Percentiles rank a stretch among this genome's conserved stretches.
Conservation (phyloP, 2,329 filamentous ascomycete species). For the Aspergillus thermomutatus region DNA sequence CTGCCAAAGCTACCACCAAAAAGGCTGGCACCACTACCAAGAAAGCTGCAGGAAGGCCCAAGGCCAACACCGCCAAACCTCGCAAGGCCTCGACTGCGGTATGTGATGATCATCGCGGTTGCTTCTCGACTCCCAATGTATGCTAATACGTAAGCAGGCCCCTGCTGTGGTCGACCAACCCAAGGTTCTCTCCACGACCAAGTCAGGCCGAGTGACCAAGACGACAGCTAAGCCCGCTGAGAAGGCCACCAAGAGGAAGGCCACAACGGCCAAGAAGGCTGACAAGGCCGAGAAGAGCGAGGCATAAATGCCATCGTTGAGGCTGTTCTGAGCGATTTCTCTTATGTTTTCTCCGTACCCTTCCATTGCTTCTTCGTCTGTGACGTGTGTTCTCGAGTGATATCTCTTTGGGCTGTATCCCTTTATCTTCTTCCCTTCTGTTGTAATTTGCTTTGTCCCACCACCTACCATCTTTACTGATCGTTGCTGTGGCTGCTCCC, state of each 20-base stretch:
- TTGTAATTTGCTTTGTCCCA: constrained; percentile 29
- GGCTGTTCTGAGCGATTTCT: constrained; percentile 16
- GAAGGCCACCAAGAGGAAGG: constrained; percentile 45
- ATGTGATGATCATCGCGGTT: constrained; percentile 17
- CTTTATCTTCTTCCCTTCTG: constrained; percentile 25
- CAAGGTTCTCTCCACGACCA: constrained; percentile 73
- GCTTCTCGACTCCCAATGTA: not conserved
- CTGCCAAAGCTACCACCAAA: constrained; percentile 48
- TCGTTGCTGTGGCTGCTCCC: constrained; percentile 17
- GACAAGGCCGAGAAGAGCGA: constrained; percentile 20
- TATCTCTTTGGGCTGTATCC: constrained; percentile 18
- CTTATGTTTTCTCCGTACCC: constrained; percentile 10
- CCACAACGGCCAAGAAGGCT: constrained; percentile 39
- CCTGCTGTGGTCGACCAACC: constrained; percentile 67
- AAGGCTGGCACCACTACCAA: constrained; percentile 42
- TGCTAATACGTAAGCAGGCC: constrained; percentile 45
- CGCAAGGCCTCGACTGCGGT: constrained; percentile 48
- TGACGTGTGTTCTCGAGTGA: constrained; percentile 9
- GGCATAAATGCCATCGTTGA: not conserved
- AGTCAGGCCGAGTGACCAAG: constrained; percentile 82
- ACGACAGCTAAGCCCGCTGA: constrained; percentile 46
- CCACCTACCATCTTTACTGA: constrained; percentile 16
- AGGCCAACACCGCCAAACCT: constrained; percentile 53
- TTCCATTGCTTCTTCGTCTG: constrained; percentile 12
- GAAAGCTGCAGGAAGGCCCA: constrained; percentile 51